A percentile compares a stretch with the other conserved stretches of the same genome.
Conservation (phyloP, 177 flowering plant genomes). For the Vitis hybrid region DNA sequence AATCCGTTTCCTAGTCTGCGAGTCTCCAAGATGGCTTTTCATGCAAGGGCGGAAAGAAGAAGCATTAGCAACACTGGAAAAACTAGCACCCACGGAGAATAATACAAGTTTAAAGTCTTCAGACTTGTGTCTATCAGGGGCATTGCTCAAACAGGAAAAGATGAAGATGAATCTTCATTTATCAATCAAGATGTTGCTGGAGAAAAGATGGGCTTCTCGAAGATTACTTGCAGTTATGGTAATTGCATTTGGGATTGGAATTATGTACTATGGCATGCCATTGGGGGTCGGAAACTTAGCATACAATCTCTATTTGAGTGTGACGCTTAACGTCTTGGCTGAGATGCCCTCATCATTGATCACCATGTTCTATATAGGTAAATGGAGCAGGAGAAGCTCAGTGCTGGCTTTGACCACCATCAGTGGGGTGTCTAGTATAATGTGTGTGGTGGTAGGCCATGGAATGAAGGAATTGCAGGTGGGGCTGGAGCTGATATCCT, state of each 20-base stretch:
- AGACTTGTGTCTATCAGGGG: no score
- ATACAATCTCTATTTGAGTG: constrained; percentile 9
- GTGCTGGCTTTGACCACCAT: neutral
- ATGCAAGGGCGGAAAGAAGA: constrained; percentile 50
- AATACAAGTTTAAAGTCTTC: no score
- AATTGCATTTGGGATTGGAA: constrained; percentile 13
- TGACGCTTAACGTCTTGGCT: constrained; percentile 7
- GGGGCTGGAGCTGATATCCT: constrained; percentile 52
- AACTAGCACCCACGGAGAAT: constrained; percentile 17
- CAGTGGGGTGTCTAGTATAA: constrained; percentile 3
- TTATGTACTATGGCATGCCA: constrained; percentile 19
- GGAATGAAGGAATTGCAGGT: constrained; percentile 19
- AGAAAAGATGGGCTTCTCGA: constrained; percentile 8
- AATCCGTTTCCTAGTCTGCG: constrained; percentile 38
- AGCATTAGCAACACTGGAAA: constrained; percentile 38
- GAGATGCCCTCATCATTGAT: constrained; percentile 1
- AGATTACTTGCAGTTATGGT: constrained; percentile 2
- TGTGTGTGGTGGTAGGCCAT: neutral
- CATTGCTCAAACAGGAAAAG: neutral
- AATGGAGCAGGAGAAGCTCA: constrained; percentile 2
- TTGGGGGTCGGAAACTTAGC: constrained; percentile 11
- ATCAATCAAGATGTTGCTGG: neutral
- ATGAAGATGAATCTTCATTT: constrained; percentile 1
- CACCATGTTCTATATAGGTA: constrained; percentile 5
- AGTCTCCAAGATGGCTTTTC: constrained; percentile 87